Base-by-base conservation (phyloP, 1,284 basidiomycete species). In the Papiliotrema laurentii region DNA sequence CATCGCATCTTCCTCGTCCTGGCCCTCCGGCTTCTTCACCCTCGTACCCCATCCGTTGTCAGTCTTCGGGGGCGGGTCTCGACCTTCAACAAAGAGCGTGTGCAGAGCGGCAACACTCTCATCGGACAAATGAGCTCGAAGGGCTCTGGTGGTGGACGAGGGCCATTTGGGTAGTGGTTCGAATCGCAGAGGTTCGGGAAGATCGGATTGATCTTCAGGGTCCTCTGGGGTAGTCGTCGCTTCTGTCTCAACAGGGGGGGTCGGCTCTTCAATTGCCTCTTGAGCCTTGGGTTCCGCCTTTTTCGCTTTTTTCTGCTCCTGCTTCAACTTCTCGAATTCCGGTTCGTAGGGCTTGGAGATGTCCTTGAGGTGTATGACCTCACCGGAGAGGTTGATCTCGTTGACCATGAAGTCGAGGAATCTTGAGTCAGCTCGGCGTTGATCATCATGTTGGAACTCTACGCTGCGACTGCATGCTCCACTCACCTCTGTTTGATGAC, bases 331-430 rank as follows among this genome's bases (percentile, higher is more conserved):
- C 37, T 50, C 40, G 7, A 40, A 25, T 51, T 57, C 44, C 46
- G 47, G 82, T 75, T 66, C 73, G 10, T 80, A 76, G 5, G 89
- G 86, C 69, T 82, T 83, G 38, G 75, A 80, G 35, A 96, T 79
- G 41, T 83, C 82, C 63, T 86, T 86, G 33, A 96, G 68, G 64
- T 87, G 85, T 7, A 92, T 75, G 4, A 89, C 84, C 52, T 87
- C 81, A 35, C 84, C 80, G 55, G 87, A 83, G 49, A 84, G 78
- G 59, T 88, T 83, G 37, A 97, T 84, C 74, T 97, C 92, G 64
- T 81, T 86, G 24, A 97, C 92, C 56, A 96, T 66, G 68, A 97
- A 97, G 73, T 97, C 92, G 33, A 91, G 92, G 69, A 96, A 96
- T 61, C 92, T 94, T 46, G 16, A 26, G 22, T 57, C 26, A 55